phyloP scores from a whole-genome alignment of 768 basidiomycete genomes.

The Pleurotus tuber-regium region DNA sequence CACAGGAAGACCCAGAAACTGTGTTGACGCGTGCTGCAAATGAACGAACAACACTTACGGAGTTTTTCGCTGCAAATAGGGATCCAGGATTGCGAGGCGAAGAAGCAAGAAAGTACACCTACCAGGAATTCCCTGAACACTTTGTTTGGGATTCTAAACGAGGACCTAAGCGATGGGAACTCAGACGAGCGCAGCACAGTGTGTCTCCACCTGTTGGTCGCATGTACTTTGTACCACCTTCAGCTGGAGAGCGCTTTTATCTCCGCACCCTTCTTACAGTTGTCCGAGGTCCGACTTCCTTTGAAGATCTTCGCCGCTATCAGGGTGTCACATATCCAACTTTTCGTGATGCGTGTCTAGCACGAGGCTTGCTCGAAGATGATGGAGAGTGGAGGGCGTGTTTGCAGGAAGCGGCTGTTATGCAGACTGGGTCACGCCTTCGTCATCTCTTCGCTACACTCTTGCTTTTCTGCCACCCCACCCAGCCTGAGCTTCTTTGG shows the following conservation, averaged over 20 bases:
- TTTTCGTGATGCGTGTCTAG: conserved; percentile 40
- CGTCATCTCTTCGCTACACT: conserved; percentile 39
- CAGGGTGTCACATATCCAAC: conserved; percentile 22
- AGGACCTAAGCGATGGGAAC: conserved; percentile 6
- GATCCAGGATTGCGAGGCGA: conserved; percentile 3
- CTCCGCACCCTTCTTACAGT: conserved; percentile 35
- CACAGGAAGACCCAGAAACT: conserved; percentile 19
- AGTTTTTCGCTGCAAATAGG: conserved; percentile 28
- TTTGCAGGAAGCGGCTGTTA: conserved; percentile 36
- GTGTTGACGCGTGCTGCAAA: conserved; percentile 12
- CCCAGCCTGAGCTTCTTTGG: conserved; percentile 35
- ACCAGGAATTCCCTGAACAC: conserved; percentile 30
- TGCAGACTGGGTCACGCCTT: conserved; percentile 34
- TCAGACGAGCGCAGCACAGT: not conserved
- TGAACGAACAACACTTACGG: conserved; percentile 24
- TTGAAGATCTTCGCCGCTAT: conserved; percentile 22
- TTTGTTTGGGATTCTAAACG: conserved; percentile 25
- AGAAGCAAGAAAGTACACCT: conserved; percentile 19
- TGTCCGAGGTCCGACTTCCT: conserved; percentile 30
- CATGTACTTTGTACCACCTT: conserved; percentile 29
- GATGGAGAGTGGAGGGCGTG: conserved; percentile 45
- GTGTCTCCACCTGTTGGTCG: conserved; percentile 23
- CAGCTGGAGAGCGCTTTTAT: conserved; percentile 34
- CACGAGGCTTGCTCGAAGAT: conserved; percentile 41
- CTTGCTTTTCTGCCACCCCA: conserved; percentile 29